A percentile compares a stretch with the other conserved stretches of the same genome.
phyloP scores from a whole-genome alignment of 2,329 filamentous ascomycete genomes.

The Trichoderma sp. region DNA sequence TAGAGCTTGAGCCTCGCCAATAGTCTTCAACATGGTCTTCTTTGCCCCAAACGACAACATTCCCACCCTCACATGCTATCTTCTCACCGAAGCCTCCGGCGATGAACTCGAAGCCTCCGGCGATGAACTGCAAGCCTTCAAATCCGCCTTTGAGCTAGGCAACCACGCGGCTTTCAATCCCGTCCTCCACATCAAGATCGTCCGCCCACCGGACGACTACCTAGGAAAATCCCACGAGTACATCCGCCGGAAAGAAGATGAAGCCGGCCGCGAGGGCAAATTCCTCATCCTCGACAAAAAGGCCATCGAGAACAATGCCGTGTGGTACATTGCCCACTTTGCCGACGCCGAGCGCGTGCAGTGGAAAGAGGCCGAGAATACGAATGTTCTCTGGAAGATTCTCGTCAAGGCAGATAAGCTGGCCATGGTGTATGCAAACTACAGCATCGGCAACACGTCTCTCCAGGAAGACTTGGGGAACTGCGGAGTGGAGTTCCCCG shows the following conservation, averaged over 20 bases:
- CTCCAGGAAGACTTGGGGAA: constrained; percentile 32
- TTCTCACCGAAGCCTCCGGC: background rate
- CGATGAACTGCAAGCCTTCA: constrained; percentile 27
- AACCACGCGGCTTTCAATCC: constrained; percentile 31
- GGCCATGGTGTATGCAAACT: constrained; percentile 31
- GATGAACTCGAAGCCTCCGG: constrained; percentile 5
- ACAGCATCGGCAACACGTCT: constrained; percentile 33
- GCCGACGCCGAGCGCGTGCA: constrained; percentile 21
- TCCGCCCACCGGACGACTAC: constrained; percentile 31
- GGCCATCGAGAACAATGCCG: constrained; percentile 20
- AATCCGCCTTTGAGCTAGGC: constrained; percentile 33
- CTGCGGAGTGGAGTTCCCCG: constrained; percentile 31
- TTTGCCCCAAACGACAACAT: background rate
- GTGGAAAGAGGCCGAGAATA: constrained; percentile 28
- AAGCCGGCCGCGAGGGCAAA: constrained; percentile 29
- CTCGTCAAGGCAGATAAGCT: constrained; percentile 32
- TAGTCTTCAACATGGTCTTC: constrained; percentile 7
- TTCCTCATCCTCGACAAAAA: constrained; percentile 34
- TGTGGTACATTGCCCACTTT: constrained; percentile 34
- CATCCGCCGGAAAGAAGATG: constrained; percentile 32
- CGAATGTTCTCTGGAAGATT: constrained; percentile 33
- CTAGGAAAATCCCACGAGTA: constrained; percentile 31
- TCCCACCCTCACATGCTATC: constrained; percentile 9
- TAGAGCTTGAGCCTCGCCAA: too few relatives aligned
- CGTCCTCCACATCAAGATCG: constrained; percentile 33